These are phyloP conservation scores for Erodium maritimum DNA, from an alignment of 345 rosid genomes.

Conservation along the genomic window DNA sequence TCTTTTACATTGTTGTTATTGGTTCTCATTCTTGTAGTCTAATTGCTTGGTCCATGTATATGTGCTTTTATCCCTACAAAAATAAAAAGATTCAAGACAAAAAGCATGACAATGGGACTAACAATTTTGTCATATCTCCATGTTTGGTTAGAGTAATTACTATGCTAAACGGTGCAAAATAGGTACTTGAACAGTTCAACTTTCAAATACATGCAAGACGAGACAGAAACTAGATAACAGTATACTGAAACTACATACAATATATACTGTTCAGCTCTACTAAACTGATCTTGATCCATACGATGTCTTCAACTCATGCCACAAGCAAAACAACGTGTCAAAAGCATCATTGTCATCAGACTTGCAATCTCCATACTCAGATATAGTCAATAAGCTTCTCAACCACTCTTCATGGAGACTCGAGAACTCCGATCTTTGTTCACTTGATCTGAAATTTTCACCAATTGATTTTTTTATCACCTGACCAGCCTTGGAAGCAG, in stretches of 20 bases:
- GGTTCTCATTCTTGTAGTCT: no score
- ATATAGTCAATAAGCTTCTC: conserved; percentile 33
- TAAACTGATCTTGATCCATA: conserved; percentile 1
- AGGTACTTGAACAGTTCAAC: not conserved
- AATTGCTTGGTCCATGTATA: no score
- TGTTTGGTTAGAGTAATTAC: no score
- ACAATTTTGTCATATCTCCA: no score
- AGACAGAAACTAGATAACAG: not conserved
- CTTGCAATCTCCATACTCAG: conserved; percentile 13
- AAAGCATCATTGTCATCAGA: conserved; percentile 35
- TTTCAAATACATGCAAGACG: not conserved
- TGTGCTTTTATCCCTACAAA: no score
- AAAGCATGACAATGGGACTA: no score
- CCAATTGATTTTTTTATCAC: conserved; percentile 59
- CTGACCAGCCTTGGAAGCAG: conserved; percentile 46
- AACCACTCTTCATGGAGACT: conserved; percentile 87
- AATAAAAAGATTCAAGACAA: no score
- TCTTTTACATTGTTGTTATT: no score
- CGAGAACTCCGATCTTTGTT: conserved; percentile 73
- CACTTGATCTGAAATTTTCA: conserved; percentile 62
- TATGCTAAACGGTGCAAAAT: no score
- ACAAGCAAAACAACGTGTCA: conserved; percentile 63
- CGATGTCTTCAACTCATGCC: conserved; percentile 59
- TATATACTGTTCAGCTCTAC: no score
- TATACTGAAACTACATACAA: not conserved